Conservation (phyloP, 805 yeast species). For the Kodamaea neixiangensis region DNA sequence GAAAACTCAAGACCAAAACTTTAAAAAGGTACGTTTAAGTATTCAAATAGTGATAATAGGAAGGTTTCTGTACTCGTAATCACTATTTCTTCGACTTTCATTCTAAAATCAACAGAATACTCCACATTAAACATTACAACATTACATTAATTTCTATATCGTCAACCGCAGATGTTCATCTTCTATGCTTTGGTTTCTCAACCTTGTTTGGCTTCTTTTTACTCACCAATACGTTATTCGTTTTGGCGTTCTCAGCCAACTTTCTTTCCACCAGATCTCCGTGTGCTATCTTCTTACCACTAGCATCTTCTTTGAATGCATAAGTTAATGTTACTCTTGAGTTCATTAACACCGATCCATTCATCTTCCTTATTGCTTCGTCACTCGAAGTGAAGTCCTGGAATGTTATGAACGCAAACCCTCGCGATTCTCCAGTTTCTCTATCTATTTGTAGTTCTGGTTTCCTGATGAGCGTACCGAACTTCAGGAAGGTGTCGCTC, state of each 20-base stretch:
- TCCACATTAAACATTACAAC: too few relatives aligned
- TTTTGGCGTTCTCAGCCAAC: constrained; percentile 64
- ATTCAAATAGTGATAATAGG: neutral
- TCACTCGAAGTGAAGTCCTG: constrained; percentile 70
- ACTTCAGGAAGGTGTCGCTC: constrained; percentile 58
- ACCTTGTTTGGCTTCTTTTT: constrained; percentile 7
- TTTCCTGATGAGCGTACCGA: constrained; percentile 60
- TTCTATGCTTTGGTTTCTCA: constrained; percentile 3
- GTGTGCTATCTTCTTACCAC: constrained; percentile 51
- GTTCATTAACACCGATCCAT: constrained; percentile 71
- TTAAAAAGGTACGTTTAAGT: constrained; percentile 13
- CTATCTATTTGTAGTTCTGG: constrained; percentile 53
- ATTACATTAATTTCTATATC: too few relatives aligned
- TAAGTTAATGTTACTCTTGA: constrained; percentile 60
- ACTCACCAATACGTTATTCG: constrained; percentile 28
- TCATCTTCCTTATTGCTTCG: constrained; percentile 65
- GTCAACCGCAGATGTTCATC: neutral
- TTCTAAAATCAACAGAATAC: too few relatives aligned
- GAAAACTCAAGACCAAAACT: constrained; percentile 45
- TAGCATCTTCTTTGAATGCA: constrained; percentile 64
- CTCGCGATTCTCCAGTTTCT: constrained; percentile 51
- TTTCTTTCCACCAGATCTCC: constrained; percentile 80
- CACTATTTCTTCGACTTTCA: too few relatives aligned
- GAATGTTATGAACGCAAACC: constrained; percentile 68
- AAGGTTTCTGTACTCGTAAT: too few relatives aligned